Evolutionary conservation across 2,329 filamentous ascomycete genomes (phyloP).

Genomic region (Aquanectria penicillioides): DNA sequence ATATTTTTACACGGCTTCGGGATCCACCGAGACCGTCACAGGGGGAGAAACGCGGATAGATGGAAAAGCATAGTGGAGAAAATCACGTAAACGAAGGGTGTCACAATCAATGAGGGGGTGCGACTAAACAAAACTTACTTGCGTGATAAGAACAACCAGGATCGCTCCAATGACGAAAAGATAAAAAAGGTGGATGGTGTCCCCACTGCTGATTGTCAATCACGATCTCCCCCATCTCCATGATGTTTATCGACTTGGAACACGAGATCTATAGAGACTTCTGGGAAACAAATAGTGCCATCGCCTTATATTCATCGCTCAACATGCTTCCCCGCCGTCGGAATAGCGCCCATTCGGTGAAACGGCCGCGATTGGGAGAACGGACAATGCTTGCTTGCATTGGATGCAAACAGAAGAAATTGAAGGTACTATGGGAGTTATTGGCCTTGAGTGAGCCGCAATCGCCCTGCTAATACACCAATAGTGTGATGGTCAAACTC

Average conservation of each 20-base stretch:
- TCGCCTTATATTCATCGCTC: neutral
- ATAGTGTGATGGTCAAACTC: slow-evolving; percentile 26
- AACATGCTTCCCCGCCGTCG: slow-evolving; percentile 2
- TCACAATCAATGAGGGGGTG: too few species aligned
- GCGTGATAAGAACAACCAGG: too few species aligned
- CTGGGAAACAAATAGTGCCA: neutral
- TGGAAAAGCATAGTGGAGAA: neutral
- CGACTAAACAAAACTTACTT: too few species aligned
- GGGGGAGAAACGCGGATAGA: neutral
- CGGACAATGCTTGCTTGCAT: slow-evolving; percentile 27
- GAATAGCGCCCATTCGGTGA: slow-evolving; percentile 19
- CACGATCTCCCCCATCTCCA: too few species aligned
- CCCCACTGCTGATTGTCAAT: too few species aligned
- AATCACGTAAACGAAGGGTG: too few species aligned
- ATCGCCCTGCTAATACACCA: neutral
- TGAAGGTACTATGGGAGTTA: slow-evolving; percentile 20
- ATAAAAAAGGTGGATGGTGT: neutral
- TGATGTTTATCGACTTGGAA: neutral
- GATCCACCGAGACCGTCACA: neutral
- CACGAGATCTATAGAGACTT: neutral
- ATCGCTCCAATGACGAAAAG: neutral
- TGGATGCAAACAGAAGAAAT: slow-evolving; percentile 31
- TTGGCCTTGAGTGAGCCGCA: too few species aligned
- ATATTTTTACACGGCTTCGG: neutral
- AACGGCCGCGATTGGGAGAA: slow-evolving; percentile 25